Conservation (phyloP, 805 yeast genomes). For the Saturnispora sanitii region DNA sequence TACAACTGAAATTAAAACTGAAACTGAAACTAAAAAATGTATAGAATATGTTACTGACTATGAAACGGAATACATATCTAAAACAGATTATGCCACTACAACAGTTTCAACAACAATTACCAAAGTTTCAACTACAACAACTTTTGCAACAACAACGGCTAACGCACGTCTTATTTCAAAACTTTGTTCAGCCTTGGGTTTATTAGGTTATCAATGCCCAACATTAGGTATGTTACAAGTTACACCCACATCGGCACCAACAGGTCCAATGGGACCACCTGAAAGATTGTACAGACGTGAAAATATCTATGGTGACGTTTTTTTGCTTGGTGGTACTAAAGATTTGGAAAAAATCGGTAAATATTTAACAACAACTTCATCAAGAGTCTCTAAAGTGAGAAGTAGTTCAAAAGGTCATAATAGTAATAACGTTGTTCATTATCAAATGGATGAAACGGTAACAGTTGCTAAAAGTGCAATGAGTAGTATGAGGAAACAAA, state of each 20-base stretch:
- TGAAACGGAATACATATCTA: slow-evolving; percentile 11
- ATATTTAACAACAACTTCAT: too few relatives aligned
- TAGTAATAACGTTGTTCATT: too few relatives aligned
- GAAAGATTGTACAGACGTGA: background rate
- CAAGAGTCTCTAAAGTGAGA: too few relatives aligned
- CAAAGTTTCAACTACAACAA: slow-evolving; percentile 1
- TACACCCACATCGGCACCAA: background rate
- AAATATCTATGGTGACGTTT: background rate
- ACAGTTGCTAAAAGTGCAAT: too few relatives aligned
- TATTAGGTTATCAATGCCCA: slow-evolving; percentile 9
- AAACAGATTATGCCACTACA: slow-evolving; percentile 1
- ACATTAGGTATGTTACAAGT: background rate
- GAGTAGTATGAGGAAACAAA: too few relatives aligned
- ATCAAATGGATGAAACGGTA: too few relatives aligned
- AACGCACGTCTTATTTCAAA: background rate
- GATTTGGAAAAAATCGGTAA: too few relatives aligned
- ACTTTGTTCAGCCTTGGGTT: background rate
- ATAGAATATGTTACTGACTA: slow-evolving; percentile 14
- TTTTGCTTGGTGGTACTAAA: background rate
- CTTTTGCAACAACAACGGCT: slow-evolving; percentile 9
- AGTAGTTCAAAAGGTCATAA: too few relatives aligned
- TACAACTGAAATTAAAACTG: slow-evolving; percentile 14
- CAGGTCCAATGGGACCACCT: slow-evolving; percentile 2
- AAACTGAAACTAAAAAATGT: slow-evolving; percentile 15
- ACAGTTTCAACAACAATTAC: slow-evolving; percentile 12